Conservation (phyloP, 2,329 filamentous ascomycete species). For the Beauveria sp. region DNA sequence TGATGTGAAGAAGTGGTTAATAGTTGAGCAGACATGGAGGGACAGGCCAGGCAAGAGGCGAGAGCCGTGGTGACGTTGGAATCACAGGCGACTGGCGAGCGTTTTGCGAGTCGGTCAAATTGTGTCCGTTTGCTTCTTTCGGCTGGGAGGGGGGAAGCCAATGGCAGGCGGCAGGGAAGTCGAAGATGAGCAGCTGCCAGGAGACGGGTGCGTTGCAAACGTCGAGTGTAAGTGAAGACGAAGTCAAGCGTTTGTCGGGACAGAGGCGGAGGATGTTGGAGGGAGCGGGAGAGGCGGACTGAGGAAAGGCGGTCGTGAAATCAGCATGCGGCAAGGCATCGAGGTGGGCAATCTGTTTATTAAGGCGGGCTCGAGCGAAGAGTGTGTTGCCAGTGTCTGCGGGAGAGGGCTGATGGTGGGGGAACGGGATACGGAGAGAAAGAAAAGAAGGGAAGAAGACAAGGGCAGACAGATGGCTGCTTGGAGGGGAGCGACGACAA, state of each 20-base stretch:
- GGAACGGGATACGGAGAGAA: background rate
- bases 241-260: conserved; percentile 2
- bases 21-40: conserved; percentile 6
- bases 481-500: background rate
- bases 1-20: background rate
- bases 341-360: background rate
- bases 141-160: background rate
- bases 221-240: background rate
- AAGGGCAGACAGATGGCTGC: background rate
- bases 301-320: background rate
- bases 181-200: background rate
- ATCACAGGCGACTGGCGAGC: background rate
- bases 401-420: background rate
- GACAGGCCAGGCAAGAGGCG: background rate
- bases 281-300: background rate
- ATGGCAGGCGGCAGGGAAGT: background rate
- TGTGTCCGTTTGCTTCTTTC: conserved; percentile 4
- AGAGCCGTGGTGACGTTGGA: background rate
- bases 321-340: background rate
- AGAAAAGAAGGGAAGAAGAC: background rate
- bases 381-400: background rate
- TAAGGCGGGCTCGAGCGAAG: background rate
- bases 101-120: background rate
- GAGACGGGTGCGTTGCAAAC: background rate
- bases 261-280: background rate